phyloP scores from a whole-genome alignment of 1,139 yeast genomes.

The Yamadazyma epiphylla region DNA sequence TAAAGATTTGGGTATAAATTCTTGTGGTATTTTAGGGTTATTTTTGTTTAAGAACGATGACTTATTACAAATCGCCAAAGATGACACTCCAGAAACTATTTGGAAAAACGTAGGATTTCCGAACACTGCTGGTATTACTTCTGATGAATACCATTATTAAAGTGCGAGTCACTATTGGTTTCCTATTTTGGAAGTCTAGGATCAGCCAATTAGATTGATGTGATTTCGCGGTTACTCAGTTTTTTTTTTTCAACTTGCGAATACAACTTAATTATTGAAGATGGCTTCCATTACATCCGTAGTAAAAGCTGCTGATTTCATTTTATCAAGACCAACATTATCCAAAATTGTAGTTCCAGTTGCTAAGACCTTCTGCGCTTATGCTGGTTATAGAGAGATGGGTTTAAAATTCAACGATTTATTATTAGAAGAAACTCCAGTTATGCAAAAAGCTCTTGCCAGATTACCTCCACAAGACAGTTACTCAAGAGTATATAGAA shows the following conservation, averaged over 20 bases:
- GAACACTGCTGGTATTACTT: constrained; percentile 35
- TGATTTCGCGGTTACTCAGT: constrained; percentile 7
- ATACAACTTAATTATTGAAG: too few relatives aligned
- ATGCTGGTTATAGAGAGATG: constrained; percentile 89
- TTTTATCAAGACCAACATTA: constrained; percentile 76
- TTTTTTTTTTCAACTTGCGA: constrained; percentile 1
- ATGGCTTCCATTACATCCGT: constrained; percentile 81
- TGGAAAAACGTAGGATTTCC: constrained; percentile 65
- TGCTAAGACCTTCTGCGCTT: constrained; percentile 67
- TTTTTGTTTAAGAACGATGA: constrained; percentile 71
- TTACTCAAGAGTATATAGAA: constrained; percentile 90
- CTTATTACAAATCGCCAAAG: constrained; percentile 33
- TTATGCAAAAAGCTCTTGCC: constrained; percentile 79
- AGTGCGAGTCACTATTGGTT: constrained; percentile 5
- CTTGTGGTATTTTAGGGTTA: constrained; percentile 79
- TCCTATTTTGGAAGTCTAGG: constrained; percentile 21
- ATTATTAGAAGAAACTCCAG: constrained; percentile 80
- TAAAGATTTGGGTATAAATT: constrained; percentile 59
- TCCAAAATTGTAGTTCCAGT: constrained; percentile 75
- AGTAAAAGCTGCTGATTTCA: constrained; percentile 76
- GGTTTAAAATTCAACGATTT: constrained; percentile 89
- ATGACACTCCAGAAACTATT: constrained; percentile 43
- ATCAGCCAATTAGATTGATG: constrained; percentile 5
- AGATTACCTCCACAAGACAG: constrained; percentile 83
- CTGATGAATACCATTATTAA: constrained; percentile 38